A percentile compares a stretch with the other conserved stretches of the same genome.
Conservation (phyloP, 2,329 filamentous ascomycete species). For the Colletotrichum coccodes region DNA sequence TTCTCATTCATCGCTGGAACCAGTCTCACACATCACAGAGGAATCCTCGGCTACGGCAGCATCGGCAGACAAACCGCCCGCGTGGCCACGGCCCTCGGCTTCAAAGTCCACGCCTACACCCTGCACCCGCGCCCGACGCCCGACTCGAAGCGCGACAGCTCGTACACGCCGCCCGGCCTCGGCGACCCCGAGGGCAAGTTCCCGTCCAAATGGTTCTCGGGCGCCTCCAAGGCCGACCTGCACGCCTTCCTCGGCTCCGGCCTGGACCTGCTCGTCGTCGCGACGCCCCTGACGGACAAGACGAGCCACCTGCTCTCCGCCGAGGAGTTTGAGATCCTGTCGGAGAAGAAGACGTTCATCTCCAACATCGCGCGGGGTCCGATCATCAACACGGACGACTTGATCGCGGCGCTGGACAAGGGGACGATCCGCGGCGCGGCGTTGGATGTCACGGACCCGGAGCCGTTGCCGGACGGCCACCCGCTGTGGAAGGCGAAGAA, state of each 20-base stretch:
- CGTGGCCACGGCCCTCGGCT: slow-evolving; percentile 72
- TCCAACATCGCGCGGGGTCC: slow-evolving; percentile 76
- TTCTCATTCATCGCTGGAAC: too few species aligned
- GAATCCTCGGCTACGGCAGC: slow-evolving; percentile 64
- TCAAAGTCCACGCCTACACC: slow-evolving; percentile 81
- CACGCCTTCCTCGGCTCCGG: slow-evolving; percentile 61
- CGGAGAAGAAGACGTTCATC: slow-evolving; percentile 64
- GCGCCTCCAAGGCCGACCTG: slow-evolving; percentile 52
- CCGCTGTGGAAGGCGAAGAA: slow-evolving; percentile 77
- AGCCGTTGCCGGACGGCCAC: slow-evolving; percentile 76
- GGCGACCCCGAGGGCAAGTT: slow-evolving; percentile 61
- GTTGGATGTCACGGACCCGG: slow-evolving; percentile 82
- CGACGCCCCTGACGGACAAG: slow-evolving; percentile 59
- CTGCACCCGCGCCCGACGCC: slow-evolving; percentile 74
- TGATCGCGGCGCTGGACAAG: slow-evolving; percentile 70
- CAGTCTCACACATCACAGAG: slow-evolving; percentile 42
- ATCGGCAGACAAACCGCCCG: slow-evolving; percentile 65
- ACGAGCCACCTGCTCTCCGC: slow-evolving; percentile 62
- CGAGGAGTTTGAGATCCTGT: slow-evolving; percentile 58
- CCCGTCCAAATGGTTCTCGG: slow-evolving; percentile 63
- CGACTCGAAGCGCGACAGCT: slow-evolving; percentile 69
- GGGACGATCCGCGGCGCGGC: slow-evolving; percentile 75
- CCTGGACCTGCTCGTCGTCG: slow-evolving; percentile 64
- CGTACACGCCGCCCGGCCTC: slow-evolving; percentile 76
- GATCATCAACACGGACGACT: slow-evolving; percentile 60